These are phyloP conservation scores for Polymyxa betae DNA, from an alignment of 208 protist species.

Conservation along the genomic window DNA sequence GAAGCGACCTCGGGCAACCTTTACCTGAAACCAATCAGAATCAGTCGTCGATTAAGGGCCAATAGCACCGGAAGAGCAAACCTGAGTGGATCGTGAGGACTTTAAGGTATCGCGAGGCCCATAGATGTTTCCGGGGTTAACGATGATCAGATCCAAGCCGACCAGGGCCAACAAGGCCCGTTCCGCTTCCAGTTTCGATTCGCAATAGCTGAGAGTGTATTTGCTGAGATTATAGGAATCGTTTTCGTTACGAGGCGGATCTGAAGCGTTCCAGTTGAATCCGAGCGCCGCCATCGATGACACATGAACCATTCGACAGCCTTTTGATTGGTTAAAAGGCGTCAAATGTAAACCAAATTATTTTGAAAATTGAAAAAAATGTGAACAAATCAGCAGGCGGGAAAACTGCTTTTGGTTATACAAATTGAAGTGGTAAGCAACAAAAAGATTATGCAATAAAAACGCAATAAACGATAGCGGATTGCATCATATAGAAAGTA, in stretches of 20 bases:
- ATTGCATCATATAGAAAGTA: too few relatives aligned
- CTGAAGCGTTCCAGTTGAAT: not conserved
- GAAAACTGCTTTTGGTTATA: too few relatives aligned
- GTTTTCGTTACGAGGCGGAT: conserved; percentile 27
- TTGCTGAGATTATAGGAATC: not conserved
- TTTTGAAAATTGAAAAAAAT: too few relatives aligned
- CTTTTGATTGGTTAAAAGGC: not conserved
- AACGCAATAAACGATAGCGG: too few relatives aligned
- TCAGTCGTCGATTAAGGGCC: too few relatives aligned
- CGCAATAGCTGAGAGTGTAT: not conserved
- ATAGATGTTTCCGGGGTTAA: conserved; percentile 19
- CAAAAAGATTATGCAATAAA: too few relatives aligned
- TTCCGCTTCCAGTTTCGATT: not conserved
- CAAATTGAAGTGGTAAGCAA: too few relatives aligned
- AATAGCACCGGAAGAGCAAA: too few relatives aligned
- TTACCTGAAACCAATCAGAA: too few relatives aligned
- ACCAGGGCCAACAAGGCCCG: not conserved
- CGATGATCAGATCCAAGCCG: conserved; percentile 21
- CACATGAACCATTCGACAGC: conserved; percentile 10
- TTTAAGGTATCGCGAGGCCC: not conserved
- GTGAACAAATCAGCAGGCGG: too few relatives aligned
- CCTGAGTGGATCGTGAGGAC: not conserved
- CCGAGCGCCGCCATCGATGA: conserved; percentile 20
- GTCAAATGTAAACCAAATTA: not conserved
- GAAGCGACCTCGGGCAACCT: not conserved